Conservation (phyloP, 2,329 filamentous ascomycete genomes). For the Grosmannia penicillata region DNA sequence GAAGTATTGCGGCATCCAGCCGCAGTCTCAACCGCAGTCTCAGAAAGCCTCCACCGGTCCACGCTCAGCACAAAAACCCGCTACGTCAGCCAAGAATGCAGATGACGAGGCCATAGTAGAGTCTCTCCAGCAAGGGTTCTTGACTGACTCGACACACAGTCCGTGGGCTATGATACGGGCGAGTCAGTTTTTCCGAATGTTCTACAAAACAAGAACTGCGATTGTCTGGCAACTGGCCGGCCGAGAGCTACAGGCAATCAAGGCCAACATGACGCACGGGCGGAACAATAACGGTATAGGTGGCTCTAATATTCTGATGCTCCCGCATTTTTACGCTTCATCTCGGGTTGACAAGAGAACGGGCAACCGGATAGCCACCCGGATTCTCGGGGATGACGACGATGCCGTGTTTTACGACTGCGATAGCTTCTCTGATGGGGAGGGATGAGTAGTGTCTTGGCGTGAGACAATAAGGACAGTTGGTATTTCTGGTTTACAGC, state of each 20-base stretch:
- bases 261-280: conserved; percentile 16
- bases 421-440: no score
- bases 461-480: no score
- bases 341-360: conserved; percentile 16
- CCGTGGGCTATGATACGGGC: conserved; percentile 36
- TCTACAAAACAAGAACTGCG: conserved; percentile 11
- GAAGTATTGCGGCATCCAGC: conserved; percentile 25
- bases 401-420: not conserved
- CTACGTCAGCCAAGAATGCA: no score
- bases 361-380: conserved; percentile 12
- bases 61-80: no score
- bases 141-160: conserved; percentile 16
- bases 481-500: no score
- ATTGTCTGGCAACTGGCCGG: conserved; percentile 35
- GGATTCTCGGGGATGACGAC: not conserved
- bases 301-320: conserved; percentile 18
- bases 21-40: no score
- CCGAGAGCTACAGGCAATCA: conserved; percentile 31
- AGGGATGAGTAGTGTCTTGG: no score
- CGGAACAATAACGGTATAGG: conserved; percentile 4
- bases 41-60: no score
- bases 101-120: conserved; percentile 20
- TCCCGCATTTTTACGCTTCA: conserved; percentile 20
- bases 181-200: conserved; percentile 29
- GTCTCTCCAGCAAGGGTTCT: conserved; percentile 16